Evolutionary conservation across 345 rosid genomes (phyloP), one percentile per base, ranked within the genome.

Genomic region (Eucalyptus coolabah): DNA sequence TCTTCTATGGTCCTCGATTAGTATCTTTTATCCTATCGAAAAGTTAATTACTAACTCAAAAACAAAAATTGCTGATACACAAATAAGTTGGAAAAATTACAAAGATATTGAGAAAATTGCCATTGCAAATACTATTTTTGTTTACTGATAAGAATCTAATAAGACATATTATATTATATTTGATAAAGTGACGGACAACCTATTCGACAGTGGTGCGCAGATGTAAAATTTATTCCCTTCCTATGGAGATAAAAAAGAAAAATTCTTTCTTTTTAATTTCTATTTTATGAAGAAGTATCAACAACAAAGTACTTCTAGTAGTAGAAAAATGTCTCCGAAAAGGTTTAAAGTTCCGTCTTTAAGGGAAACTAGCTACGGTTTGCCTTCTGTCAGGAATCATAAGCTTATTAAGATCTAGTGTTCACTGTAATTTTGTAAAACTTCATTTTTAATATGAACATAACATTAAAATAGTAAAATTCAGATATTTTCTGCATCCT

Each of bases 201-300:
- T 30, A 65, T 65, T 30, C 2, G 11, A n/a, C 3, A 15, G 0
- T 24, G 14, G 63, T 56, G 63, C 13, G 2, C 0, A 13, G 0
- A 53, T 30, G 72, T 63, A 13, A 15, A 63, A 63, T 63, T 0
- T 30, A 2, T 16, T 63, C 9, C 72, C 72, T 30, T 14, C 34
- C 34, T 19, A 53, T 53, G 11, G 26, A 53, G 59, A 53, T 53
- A 53, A 53, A 53, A 53, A 19, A 53, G 26, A 53, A 53, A 53
- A 19, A 53, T 19, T 0, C 0, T 53, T 1, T 53, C 10, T 53
- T 19, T 53, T 63, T 0, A 53, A 63, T 63, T 14, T 63, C 37
- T 14, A 14, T 30, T 30, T 12, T 30, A 63, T 13, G 0, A 63
- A 63, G 19, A 63, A 63, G 72, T 63, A 63, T 63, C 9, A 63